Conservation (phyloP, 1,284 basidiomycete genomes). For the Sutorius eximius region DNA sequence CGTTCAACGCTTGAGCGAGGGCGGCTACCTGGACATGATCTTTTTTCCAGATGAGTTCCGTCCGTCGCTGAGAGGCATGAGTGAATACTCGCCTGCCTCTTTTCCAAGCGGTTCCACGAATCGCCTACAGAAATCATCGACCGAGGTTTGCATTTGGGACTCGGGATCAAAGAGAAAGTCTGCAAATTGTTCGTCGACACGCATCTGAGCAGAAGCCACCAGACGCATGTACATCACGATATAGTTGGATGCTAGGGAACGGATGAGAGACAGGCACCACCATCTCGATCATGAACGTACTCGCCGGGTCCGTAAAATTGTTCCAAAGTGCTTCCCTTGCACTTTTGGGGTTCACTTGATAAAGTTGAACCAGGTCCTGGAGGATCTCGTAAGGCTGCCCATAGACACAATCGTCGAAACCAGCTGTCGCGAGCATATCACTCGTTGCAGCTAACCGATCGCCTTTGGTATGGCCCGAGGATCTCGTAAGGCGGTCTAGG, state of each 20-base stretch:
- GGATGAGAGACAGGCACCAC: constrained; percentile 4
- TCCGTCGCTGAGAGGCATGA: not conserved
- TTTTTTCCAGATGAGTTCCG: constrained; percentile 3
- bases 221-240: constrained; percentile 76
- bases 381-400: constrained; percentile 56
- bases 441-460: constrained; percentile 53
- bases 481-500: constrained; percentile 56
- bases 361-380: constrained; percentile 39
- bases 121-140: constrained; percentile 69
- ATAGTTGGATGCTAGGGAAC: constrained; percentile 58
- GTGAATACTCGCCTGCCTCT: constrained; percentile 65
- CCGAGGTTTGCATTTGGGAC: constrained; percentile 47
- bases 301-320: constrained; percentile 55
- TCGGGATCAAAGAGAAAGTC: constrained; percentile 79
- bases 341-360: constrained; percentile 37
- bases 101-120: constrained; percentile 80
- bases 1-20: constrained; percentile 64
- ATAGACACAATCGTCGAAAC: constrained; percentile 67
- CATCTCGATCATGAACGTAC: constrained; percentile 37
- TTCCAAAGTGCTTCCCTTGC: constrained; percentile 36
- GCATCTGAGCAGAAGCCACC: constrained; percentile 81
- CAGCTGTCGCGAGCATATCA: constrained; percentile 56
- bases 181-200: constrained; percentile 53
- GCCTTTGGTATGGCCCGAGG: constrained; percentile 45
- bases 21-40: constrained; percentile 87